Percentiles rank a stretch among this genome's conserved stretches.
These are phyloP conservation scores for Beauveria brongniartii DNA, from an alignment of 2,329 filamentous ascomycete species.

Conservation along the genomic window DNA sequence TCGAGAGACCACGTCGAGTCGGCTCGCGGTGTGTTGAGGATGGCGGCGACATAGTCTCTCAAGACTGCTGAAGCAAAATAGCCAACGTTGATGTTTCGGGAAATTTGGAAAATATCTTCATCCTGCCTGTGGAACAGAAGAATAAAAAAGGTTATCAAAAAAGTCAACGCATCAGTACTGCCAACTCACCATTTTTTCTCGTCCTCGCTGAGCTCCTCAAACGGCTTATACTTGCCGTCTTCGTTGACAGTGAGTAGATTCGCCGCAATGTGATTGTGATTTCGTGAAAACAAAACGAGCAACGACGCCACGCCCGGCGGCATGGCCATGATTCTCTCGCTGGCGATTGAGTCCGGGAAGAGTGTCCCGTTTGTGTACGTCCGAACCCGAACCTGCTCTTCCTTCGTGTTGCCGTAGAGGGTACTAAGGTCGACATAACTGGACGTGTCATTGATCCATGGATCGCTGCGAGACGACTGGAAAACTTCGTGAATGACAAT, in stretches of 20 bases:
- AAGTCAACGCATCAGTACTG: no score
- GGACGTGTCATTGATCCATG: conserved; percentile 22
- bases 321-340: neutral
- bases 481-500: conserved; percentile 42
- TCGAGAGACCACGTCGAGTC: conserved; percentile 25
- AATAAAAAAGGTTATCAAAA: no score
- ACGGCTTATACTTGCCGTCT: no score
- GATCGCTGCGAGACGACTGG: conserved; percentile 24
- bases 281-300: neutral
- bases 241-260: conserved; percentile 10
- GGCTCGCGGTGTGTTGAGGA: conserved; percentile 31
- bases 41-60: conserved; percentile 45
- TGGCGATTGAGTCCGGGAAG: neutral
- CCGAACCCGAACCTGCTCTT: conserved; percentile 41
- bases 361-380: neutral
- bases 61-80: conserved; percentile 45
- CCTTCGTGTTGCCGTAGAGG: conserved; percentile 44
- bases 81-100: conserved; percentile 41
- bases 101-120: conserved; percentile 30
- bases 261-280: conserved; percentile 15
- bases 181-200: no score
- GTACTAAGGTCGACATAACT: conserved; percentile 35
- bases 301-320: neutral
- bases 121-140: conserved; percentile 11
- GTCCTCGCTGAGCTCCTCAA: no score